Base-by-base conservation (phyloP, 2,329 filamentous ascomycete species). In the Canariomyces notabilis region DNA sequence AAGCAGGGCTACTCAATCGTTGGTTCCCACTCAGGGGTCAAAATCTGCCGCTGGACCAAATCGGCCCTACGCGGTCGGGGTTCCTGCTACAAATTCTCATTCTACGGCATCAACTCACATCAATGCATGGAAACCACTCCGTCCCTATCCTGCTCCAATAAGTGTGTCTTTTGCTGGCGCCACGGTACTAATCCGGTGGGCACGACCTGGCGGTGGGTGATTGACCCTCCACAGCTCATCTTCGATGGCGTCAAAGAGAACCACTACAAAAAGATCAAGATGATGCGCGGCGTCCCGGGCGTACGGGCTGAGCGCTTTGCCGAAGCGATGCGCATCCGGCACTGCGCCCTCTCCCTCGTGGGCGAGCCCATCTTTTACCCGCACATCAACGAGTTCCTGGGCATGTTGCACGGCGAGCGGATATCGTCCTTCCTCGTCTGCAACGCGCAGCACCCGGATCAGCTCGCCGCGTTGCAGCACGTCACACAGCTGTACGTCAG, bases 331-430 rank as follows among this genome's bases (percentile, higher is more conserved):
- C 78, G 82, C 34, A 95, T 98, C 58, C 79, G 89, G 1, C 91
- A 98, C 67, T 98, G 91, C 64, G 93, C 93, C 0, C 73, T 98
- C 37, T 89, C 83, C 55, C 75, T 98, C 8, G 93, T 98, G 18
- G 91, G 93, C 57, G 91, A 98, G 67, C 91, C 91, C n/a, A 96
- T 96, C 58, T 97, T 97, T 71, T 97, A 97, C 66, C 93, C 93
- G 8, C 83, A 95, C 61, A 97, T 97, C 74, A 96, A 98, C 67
- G 85, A 90, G 61, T 90, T 97, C 60, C 73, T 94, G 1, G 76
- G 71, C 9, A 79, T 97, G 74, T 75, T 98, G 54, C 91, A 97
- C 69, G 71, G 67, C 11, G 87, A 95, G 64, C 84, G 82, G 57
- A 96, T 97, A 56, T 95, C 88, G 3, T 93, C 86, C 23, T 98